Evolutionary conservation across 305 asterid genomes (phyloP), one percentile per base, ranked within the genome.

Genomic region (Fraxinus ornus): DNA sequence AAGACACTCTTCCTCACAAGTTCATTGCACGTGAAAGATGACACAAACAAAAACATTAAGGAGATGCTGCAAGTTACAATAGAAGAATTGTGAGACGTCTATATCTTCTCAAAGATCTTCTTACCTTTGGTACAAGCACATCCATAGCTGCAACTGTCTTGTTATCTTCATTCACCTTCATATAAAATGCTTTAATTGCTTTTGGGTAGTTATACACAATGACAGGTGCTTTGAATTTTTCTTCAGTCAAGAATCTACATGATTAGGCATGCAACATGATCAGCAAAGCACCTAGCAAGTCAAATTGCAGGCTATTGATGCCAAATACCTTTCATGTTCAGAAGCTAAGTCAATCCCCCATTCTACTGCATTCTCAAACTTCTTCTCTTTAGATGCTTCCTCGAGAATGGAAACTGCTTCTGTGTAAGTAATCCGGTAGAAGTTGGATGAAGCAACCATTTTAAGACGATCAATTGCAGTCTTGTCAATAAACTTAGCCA

Each of bases 131-230:
- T 77, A 96, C 99, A 82, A 96, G 99, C 81, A 94, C 97, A 84
- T 96, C 99, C 99, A 96, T 96, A 33, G 99, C 99, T 72, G 99
- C 99, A 86, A 96, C 99, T 62, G 98, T 96, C 89, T 89, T 91
- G 15, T 92, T 84, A 87, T 96, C 99, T 72, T 92, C 97, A 72
- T 96, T 96, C 86, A 96, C 90, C 91, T 96, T 96, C 99, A 96
- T 96, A 88, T 96, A 94, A 85, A 93, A 94, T 57, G 99, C 97
- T 90, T 96, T 96, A 84, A 94, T 94, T 5, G 88, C 90, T 87
- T 96, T 94, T 5, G 99, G 99, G 80, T 96, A 94, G 93, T 96
- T 96, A 87, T 90, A 96, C 83, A 96, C 99, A 83, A 94, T 96
- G 41, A 93, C 97, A 72, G 99, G 99, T 44, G 93, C 80, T 84